Conservation (phyloP, 805 yeast genomes). For the Teunomyces pallodes region DNA sequence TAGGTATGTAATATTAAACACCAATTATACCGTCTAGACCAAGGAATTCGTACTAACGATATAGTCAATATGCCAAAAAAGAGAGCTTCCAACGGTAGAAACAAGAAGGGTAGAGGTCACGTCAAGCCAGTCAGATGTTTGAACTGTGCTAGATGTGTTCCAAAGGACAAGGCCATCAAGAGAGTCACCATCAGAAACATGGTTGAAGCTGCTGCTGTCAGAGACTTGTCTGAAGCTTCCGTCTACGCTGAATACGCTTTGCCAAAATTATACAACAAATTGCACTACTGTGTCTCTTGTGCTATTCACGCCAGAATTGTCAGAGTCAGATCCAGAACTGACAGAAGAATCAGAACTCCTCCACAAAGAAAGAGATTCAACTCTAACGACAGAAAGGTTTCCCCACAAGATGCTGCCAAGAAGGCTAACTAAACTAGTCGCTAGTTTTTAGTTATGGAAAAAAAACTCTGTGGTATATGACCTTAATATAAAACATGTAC, state of each 20-base stretch:
- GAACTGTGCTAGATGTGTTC: slow-evolving; percentile 99
- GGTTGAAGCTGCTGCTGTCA: slow-evolving; percentile 99
- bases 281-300: slow-evolving; percentile 99
- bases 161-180: slow-evolving; percentile 99
- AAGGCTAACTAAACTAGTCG: slow-evolving; percentile 58
- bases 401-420: slow-evolving; percentile 97
- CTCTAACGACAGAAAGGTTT: slow-evolving; percentile 89
- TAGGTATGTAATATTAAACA: not conserved
- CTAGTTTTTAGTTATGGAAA: not conserved
- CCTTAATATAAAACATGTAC: slow-evolving; percentile 3
- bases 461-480: slow-evolving; percentile 3
- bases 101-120: slow-evolving; percentile 99
- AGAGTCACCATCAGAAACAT: slow-evolving; percentile 99
- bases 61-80: slow-evolving; percentile 91
- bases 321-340: slow-evolving; percentile 98
- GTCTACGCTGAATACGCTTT: slow-evolving; percentile 98
- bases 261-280: slow-evolving; percentile 99
- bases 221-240: slow-evolving; percentile 99
- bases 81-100: slow-evolving; percentile 99
- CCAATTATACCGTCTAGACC: not conserved
- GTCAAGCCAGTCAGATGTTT: slow-evolving; percentile 99
- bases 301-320: slow-evolving; percentile 99
- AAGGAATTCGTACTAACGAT: slow-evolving; percentile 21
- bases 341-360: slow-evolving; percentile 98
- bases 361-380: slow-evolving; percentile 97